These are phyloP conservation scores for Magnolia sinica DNA, from an alignment of 164 flowering plant genomes.

Conservation along the genomic window DNA sequence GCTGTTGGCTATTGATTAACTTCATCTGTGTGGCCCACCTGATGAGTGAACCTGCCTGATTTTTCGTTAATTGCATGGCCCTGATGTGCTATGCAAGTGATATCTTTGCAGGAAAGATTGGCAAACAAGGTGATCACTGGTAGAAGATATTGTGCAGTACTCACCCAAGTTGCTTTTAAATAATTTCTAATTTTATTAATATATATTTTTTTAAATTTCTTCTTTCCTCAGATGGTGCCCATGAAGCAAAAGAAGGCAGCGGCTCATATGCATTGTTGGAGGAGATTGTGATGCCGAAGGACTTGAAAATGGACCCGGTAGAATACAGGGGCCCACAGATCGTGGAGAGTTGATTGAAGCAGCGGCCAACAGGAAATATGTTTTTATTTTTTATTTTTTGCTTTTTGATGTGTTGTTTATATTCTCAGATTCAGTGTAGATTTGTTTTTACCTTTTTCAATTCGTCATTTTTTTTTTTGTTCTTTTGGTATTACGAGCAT, in stretches of 20 bases:
- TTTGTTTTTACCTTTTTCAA: neutral
- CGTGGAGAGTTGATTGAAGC: neutral
- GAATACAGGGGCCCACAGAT: slow-evolving; percentile 68
- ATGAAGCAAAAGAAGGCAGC: slow-evolving; percentile 25
- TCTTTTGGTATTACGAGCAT: too few species aligned
- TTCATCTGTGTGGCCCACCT: too few species aligned
- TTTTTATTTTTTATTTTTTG: neutral
- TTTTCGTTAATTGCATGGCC: too few species aligned
- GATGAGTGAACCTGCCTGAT: too few species aligned
- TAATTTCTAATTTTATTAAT: too few species aligned
- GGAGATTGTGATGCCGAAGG: slow-evolving; percentile 69
- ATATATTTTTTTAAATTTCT: neutral
- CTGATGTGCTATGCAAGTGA: too few species aligned
- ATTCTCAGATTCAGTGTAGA: neutral
- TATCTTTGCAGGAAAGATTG: too few species aligned
- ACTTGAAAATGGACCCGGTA: slow-evolving; percentile 57
- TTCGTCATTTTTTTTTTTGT: too few species aligned
- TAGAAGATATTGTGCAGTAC: too few species aligned
- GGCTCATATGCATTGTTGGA: slow-evolving; percentile 53
- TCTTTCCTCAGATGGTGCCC: slow-evolving; percentile 20
- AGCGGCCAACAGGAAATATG: neutral
- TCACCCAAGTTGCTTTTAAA: neutral
- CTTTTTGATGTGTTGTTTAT: too few species aligned
- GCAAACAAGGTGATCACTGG: too few species aligned
- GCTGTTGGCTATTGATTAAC: too few species aligned